Evolutionary conservation across 306 rosid genomes (phyloP).

Genomic region (Alnus rubra): DNA sequence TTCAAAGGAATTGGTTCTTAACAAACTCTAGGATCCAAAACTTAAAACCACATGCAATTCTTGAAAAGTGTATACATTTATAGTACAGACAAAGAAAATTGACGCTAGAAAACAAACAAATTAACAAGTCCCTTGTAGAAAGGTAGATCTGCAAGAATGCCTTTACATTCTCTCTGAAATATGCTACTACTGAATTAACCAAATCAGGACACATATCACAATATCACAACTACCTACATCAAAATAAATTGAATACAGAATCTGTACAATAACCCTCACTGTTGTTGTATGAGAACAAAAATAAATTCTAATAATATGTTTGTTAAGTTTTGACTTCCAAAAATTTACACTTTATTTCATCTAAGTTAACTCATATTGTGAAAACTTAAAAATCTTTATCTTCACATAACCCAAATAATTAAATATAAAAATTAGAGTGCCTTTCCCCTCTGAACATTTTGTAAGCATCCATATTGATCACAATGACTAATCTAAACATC

Average conservation of each 20-base stretch:
- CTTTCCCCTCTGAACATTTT: not conserved
- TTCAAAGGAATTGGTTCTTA: not conserved
- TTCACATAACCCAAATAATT: not conserved
- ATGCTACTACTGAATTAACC: not conserved
- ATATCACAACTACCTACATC: not conserved
- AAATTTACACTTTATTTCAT: not conserved
- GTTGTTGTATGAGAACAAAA: not conserved
- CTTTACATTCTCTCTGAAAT: not conserved
- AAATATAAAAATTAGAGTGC: not conserved
- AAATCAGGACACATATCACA: not conserved
- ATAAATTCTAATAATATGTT: not conserved
- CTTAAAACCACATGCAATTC: not conserved
- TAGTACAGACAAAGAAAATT: no score
- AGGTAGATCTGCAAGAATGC: not conserved
- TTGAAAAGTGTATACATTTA: no score
- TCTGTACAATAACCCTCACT: not conserved
- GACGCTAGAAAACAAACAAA: not conserved
- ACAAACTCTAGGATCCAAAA: not conserved
- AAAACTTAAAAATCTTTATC: not conserved
- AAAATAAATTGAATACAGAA: not conserved
- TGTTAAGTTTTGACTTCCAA: not conserved
- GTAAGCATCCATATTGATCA: not conserved
- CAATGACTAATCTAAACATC: not conserved
- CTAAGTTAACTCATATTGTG: not conserved
- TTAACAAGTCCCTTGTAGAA: not conserved